These are phyloP conservation scores for Alternaria hordeiaustralica DNA, from an alignment of 2,329 filamentous ascomycete genomes.

Conservation along the genomic window DNA sequence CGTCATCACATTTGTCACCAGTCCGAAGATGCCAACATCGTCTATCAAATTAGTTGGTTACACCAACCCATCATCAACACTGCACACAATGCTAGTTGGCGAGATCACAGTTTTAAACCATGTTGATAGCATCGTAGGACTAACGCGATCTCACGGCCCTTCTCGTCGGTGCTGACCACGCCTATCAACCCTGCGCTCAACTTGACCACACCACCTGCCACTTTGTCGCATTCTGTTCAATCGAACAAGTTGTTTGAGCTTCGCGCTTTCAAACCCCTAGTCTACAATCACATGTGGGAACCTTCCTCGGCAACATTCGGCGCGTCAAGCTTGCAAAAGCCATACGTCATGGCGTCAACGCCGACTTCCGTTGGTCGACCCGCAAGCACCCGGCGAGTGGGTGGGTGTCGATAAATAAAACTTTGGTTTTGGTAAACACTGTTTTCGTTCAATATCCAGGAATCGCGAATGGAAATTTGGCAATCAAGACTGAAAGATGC, in stretches of 20 bases:
- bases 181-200: not conserved
- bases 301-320: not conserved
- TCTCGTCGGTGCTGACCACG: not conserved
- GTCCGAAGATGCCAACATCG: no score
- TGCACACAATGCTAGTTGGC: no score
- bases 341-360: conserved; percentile 24
- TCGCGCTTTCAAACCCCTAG: not conserved
- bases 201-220: not conserved
- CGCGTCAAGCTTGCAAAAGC: conserved; percentile 20
- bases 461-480: rapidly evolving
- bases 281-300: not conserved
- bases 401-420: conserved; percentile 9
- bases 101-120: no score
- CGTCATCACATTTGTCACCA: no score
- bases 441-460: not conserved
- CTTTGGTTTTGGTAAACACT: not conserved
- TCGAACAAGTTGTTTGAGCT: rapidly evolving
- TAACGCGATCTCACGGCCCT: not conserved
- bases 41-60: no score
- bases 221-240: not conserved
- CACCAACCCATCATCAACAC: no score
- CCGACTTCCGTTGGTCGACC: conserved; percentile 12
- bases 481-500: not conserved
- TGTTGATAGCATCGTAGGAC: not conserved
- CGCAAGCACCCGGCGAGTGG: conserved; percentile 20